phyloP scores from a whole-genome alignment of 2,329 filamentous ascomycete species.

The Neoarthrinium moseri region DNA sequence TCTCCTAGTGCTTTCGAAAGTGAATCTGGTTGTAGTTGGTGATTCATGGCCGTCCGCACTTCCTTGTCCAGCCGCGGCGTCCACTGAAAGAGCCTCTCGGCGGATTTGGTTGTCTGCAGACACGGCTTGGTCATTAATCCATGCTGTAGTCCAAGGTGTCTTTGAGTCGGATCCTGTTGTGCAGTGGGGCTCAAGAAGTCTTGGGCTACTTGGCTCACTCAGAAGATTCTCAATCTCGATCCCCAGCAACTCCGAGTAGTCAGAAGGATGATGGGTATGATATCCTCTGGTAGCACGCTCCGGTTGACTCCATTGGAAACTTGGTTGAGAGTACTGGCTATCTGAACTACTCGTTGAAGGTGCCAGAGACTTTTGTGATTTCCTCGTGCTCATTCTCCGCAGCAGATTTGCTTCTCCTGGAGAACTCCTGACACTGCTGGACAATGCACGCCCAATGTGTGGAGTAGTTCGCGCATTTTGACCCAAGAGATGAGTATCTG shows the following conservation, averaged over 20 bases:
- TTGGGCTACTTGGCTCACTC: slow-evolving; percentile 1
- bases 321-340: slow-evolving; percentile 4
- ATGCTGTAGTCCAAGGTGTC: slow-evolving; percentile 18
- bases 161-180: slow-evolving; percentile 2
- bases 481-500: too few species aligned
- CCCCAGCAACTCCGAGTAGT: slow-evolving; percentile 20
- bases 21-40: too few species aligned
- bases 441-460: slow-evolving; percentile 10
- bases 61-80: too few species aligned
- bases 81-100: slow-evolving; percentile 17
- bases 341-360: slow-evolving; percentile 5
- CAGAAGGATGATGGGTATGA: slow-evolving; percentile 15
- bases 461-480: too few species aligned
- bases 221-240: slow-evolving; percentile 16
- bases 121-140: slow-evolving; percentile 21
- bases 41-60: too few species aligned
- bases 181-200: not conserved
- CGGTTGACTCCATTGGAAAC: not conserved
- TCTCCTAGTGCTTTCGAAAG: too few species aligned
- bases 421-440: slow-evolving; percentile 10
- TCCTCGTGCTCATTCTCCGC: slow-evolving; percentile 2
- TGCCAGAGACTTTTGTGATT: slow-evolving; percentile 5
- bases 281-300: not conserved
- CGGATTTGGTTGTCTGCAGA: slow-evolving; percentile 13
- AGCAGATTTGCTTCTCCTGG: slow-evolving; percentile 1